A percentile compares a stretch with the other conserved stretches of the same genome.
Conservation (phyloP, 768 basidiomycete species). For the Phaffia tasmanica region DNA sequence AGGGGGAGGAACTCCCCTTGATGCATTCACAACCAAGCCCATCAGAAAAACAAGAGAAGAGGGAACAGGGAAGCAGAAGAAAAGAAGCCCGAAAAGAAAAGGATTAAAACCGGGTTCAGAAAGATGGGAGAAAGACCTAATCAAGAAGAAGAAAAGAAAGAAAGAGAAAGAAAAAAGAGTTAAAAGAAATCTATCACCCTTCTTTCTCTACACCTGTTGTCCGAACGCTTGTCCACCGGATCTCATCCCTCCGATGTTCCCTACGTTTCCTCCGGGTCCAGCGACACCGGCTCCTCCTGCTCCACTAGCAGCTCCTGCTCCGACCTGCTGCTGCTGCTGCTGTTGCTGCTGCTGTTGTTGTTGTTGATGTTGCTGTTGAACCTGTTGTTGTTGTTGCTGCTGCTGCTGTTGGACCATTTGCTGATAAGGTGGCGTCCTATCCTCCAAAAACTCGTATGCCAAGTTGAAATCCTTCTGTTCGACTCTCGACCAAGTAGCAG, state of each 20-base stretch:
- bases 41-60: no score
- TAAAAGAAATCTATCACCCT: neutral
- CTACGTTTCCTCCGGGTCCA: neutral
- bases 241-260: conserved; percentile 1
- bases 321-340: conserved; percentile 8
- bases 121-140: neutral
- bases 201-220: neutral
- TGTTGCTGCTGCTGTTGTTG: conserved; percentile 7
- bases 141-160: neutral
- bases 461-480: conserved; percentile 27
- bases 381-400: neutral
- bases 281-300: neutral
- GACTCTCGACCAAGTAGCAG: conserved; percentile 21
- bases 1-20: neutral
- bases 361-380: neutral
- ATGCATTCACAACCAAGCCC: no score
- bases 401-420: conserved; percentile 3
- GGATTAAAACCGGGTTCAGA: neutral
- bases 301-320: neutral
- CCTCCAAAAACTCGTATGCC: conserved; percentile 24
- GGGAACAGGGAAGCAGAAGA: no score
- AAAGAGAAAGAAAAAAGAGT: conserved; percentile 4
- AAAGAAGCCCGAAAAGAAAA: neutral
- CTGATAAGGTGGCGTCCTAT: conserved; percentile 1
- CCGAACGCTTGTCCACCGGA: conserved; percentile 9